Evolutionary conservation across 2,329 filamentous ascomycete genomes (phyloP), one percentile per base, ranked within the genome.

Genomic region (Aspergillus calidoustus): DNA sequence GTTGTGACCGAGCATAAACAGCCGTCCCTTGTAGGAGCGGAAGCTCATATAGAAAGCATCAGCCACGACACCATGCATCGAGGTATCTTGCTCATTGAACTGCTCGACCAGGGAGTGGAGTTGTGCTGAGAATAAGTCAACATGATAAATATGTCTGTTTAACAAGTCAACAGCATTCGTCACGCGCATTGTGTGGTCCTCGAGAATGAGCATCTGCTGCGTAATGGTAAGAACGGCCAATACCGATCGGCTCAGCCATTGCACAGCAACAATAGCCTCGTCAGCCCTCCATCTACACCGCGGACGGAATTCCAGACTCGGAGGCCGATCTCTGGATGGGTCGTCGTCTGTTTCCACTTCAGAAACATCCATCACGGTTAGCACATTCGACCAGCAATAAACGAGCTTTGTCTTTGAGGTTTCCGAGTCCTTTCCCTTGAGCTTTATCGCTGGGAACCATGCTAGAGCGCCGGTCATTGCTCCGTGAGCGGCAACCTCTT

Each of bases 1-100:
- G 72, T 94, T 95, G 79, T 94, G 93, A n/a, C 95, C 93, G 8
- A 99, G 83, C 4, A 98, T 80, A 72, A 99, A 99, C 41, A 97
- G 83, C 31, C 94, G 87, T 5, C 95, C 93, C 76, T 98, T 99
- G 79, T 98, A 99, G 3, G 92, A 86, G 71, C 91, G 92, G 78
- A 98, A 94, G 76, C 94, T 97, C 92, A 98, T 98, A 74, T 94
- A 94, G 70, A 97, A 99, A 0, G 93, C 95, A 81, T 99, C 95
- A 7, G 94, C 94, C 52, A 98, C 92, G 8, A 98, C 93, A 2
- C 94, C 94, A 77, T 98, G 95, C 88, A 98, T 91, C 0, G 92
- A 91, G 0, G 87, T 83, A 69, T 97, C 93, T 61, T 93, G 88
- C 68, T 96, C 93, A 66, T 97, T 90, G 19, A 95, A 82, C 63